Evolutionary conservation across 306 rosid species (phyloP).

Genomic region (Carpinus viminea): DNA sequence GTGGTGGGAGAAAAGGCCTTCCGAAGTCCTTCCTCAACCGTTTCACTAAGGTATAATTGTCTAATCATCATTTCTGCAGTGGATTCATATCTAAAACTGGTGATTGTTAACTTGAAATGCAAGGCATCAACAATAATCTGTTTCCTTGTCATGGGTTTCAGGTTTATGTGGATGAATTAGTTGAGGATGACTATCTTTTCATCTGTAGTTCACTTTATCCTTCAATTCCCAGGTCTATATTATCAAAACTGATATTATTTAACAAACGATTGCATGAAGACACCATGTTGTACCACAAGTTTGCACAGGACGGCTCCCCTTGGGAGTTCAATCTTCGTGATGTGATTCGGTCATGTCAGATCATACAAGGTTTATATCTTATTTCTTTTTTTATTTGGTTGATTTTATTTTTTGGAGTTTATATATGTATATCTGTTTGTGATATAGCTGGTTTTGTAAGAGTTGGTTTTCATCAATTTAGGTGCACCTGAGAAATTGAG

Average conservation of each 20-base stretch:
- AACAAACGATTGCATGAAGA: slow-evolving; percentile 83
- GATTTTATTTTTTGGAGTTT: not conserved
- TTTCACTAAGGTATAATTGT: slow-evolving; percentile 74
- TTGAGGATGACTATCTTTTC: slow-evolving; percentile 71
- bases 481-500: slow-evolving; percentile 49
- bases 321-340: slow-evolving; percentile 99
- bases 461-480: slow-evolving; percentile 33
- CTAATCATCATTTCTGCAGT: not conserved
- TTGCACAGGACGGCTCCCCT: slow-evolving; percentile 87
- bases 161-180: slow-evolving; percentile 91
- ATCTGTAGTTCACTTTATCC: slow-evolving; percentile 78
- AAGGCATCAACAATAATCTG: slow-evolving; percentile 1
- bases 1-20: slow-evolving; percentile 95
- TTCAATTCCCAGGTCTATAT: slow-evolving; percentile 49
- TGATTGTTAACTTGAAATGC: slow-evolving; percentile 2
- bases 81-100: not conserved
- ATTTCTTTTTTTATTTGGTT: slow-evolving; percentile 6
- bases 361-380: slow-evolving; percentile 62
- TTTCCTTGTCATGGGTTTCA: slow-evolving; percentile 41
- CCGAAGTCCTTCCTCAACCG: slow-evolving; percentile 94
- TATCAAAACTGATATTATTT: slow-evolving; percentile 63
- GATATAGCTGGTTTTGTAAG: slow-evolving; percentile 18
- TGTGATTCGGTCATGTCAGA: slow-evolving; percentile 86
- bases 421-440: not conserved
- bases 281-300: slow-evolving; percentile 61